Base-by-base conservation (phyloP, 768 basidiomycete genomes). In the Mycena rebaudengoi region DNA sequence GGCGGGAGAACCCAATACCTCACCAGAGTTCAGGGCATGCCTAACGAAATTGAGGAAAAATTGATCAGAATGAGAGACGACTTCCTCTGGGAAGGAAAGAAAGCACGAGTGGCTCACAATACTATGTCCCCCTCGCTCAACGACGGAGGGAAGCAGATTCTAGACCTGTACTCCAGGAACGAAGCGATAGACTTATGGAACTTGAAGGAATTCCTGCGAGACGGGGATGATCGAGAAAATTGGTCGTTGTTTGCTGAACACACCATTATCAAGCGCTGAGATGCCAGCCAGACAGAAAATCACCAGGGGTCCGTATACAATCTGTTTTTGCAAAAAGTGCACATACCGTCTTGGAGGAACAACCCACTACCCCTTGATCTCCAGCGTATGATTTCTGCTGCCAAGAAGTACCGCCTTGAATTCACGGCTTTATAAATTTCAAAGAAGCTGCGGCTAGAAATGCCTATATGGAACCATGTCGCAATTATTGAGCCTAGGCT, bases 181-280 rank as follows among this genome's bases (percentile, higher is more conserved):
- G 53, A 54, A 14, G 40, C 53, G 18, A 43, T 52, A 21, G 50
- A 52, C 23, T 25, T 52, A 23, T 53, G 51, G 35, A 40, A 53
- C 23, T 18, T 40, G 21, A 53, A 28, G 26, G 35, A 53, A 53
- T 30, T 43, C 18, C 28, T 54, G 20, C 37, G 20, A 28, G 3
- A 4, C 14, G 50, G 33, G 7, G 18, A 37, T 33, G 50, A 52
- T 14, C 16, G 50, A 10, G 33, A 12, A 5, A 52, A 52, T 35
- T 52, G 50, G 50, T 14, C 50, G n/a, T 52, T 35, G n/a, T 52
- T 52, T 39, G 50, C 33, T 25, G 54, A 44, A 56, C 11, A 21
- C 5, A 29, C 28, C 29, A 45, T 56, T 20, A 20, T 16, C 5
- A 18, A 28, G n/a, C 44, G 41, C 5, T 58, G 43, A 45, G 13